phyloP scores from a whole-genome alignment of 768 basidiomycete genomes.

The Boletus coccyginus region DNA sequence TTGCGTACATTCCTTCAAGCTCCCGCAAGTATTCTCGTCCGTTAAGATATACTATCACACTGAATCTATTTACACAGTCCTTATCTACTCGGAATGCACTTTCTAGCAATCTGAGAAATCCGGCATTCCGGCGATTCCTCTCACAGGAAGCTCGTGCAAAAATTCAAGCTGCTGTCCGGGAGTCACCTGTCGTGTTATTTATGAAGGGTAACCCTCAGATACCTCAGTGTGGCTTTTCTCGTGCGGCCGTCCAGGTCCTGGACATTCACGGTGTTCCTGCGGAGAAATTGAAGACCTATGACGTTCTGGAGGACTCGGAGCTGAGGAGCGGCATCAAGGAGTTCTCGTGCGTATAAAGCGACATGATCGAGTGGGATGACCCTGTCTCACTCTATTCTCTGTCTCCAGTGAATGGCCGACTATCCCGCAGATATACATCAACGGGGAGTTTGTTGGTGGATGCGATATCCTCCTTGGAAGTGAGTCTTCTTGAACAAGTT shows the following conservation, averaged over 20 bases:
- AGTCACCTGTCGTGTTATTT: constrained; percentile 87
- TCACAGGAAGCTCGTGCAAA: constrained; percentile 58
- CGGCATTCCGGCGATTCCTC: constrained; percentile 44
- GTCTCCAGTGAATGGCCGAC: constrained; percentile 90
- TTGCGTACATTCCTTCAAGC: constrained; percentile 14
- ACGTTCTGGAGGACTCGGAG: constrained; percentile 85
- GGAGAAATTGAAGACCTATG: constrained; percentile 85
- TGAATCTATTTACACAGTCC: constrained; percentile 5
- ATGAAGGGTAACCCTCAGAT: constrained; percentile 93
- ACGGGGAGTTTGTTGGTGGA: constrained; percentile 95
- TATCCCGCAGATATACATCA: constrained; percentile 91
- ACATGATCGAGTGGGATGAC: not conserved
- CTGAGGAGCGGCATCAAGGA: constrained; percentile 88
- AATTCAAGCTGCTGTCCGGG: constrained; percentile 71
- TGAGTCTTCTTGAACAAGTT: constrained; percentile 40
- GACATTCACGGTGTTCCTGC: constrained; percentile 76
- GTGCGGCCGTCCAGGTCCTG: constrained; percentile 89
- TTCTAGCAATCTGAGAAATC: constrained; percentile 5
- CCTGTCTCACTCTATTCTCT: not conserved
- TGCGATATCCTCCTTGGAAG: constrained; percentile 93
- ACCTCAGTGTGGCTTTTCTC: constrained; percentile 94
- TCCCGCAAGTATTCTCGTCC: constrained; percentile 9
- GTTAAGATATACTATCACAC: not conserved
- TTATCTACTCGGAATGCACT: constrained; percentile 7
- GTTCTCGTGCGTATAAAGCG: constrained; percentile 77